Evolutionary conservation across 1,139 yeast species (phyloP).

Genomic region (Blastobotrys proliferans): DNA sequence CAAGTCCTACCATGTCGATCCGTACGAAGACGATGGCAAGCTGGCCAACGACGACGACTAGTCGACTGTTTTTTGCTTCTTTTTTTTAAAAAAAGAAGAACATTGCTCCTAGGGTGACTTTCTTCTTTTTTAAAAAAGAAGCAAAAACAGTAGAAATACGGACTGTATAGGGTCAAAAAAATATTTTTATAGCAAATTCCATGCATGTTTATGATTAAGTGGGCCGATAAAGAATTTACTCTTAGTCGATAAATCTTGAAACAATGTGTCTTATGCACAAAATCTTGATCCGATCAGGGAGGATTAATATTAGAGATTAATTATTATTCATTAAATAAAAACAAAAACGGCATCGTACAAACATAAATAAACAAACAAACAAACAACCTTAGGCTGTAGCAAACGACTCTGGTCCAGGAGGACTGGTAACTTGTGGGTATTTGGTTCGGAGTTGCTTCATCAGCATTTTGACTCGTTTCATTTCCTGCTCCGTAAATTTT

Average conservation of each 20-base stretch:
- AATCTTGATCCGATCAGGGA: too few relatives aligned
- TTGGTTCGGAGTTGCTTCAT: constrained; percentile 7
- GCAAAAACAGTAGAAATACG: too few relatives aligned
- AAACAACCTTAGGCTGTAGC: neutral
- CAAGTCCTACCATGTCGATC: constrained; percentile 4
- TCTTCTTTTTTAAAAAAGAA: too few relatives aligned
- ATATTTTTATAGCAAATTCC: neutral
- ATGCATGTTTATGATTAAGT: too few relatives aligned
- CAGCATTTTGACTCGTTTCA: constrained; percentile 30
- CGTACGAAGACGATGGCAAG: constrained; percentile 1
- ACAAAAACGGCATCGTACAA: neutral
- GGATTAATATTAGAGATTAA: too few relatives aligned
- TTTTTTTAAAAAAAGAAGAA: too few relatives aligned
- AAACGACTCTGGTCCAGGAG: neutral
- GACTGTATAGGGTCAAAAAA: neutral
- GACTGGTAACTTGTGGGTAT: constrained; percentile 2
- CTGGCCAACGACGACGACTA: too few relatives aligned
- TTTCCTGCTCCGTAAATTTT: constrained; percentile 45
- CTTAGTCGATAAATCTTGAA: too few relatives aligned
- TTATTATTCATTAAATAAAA: neutral
- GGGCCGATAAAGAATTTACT: too few relatives aligned
- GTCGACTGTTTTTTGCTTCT: too few relatives aligned
- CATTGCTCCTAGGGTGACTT: too few relatives aligned
- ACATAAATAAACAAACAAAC: neutral
- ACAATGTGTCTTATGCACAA: too few relatives aligned